These are phyloP conservation scores for Diaporthe vexans DNA, from an alignment of 2,329 filamentous ascomycete genomes.

Conservation along the genomic window DNA sequence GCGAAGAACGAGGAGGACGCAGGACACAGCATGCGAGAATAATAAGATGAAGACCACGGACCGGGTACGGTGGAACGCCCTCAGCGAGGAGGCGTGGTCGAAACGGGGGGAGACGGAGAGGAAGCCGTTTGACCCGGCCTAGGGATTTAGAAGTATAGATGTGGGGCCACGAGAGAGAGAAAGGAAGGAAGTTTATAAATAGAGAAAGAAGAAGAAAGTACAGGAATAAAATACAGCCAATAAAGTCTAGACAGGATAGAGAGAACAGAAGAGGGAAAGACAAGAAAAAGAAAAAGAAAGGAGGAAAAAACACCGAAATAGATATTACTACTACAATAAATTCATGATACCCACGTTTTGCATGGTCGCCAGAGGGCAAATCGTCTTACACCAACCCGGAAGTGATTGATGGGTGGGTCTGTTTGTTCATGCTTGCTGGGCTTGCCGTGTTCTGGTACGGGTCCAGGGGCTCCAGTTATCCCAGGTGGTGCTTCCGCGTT, in stretches of 20 bases:
- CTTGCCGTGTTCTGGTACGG: neutral
- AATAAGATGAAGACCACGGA: constrained; percentile 11
- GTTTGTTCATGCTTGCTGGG: neutral
- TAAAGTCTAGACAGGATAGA: neutral
- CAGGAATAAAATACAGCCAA: neutral
- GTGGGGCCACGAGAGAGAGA: too few species aligned
- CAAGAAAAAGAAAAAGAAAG: neutral
- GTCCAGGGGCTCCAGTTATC: neutral
- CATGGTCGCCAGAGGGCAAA: neutral
- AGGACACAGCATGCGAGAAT: neutral
- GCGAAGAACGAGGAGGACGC: neutral
- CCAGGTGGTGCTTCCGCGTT: too few species aligned
- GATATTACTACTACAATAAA: constrained; percentile 8
- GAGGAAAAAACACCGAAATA: neutral
- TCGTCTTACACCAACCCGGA: neutral
- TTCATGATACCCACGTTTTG: neutral
- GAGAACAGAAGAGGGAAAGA: neutral
- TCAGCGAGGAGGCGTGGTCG: constrained; percentile 33
- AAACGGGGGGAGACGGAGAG: constrained; percentile 23
- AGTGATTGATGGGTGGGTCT: neutral
- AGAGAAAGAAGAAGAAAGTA: constrained; percentile 6
- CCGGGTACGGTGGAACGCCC: constrained; percentile 26
- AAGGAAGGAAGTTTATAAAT: neutral
- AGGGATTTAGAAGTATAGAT: neutral
- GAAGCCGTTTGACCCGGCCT: constrained; percentile 29